phyloP scores from a whole-genome alignment of 306 rosid genomes.

The Argentina anserina region DNA sequence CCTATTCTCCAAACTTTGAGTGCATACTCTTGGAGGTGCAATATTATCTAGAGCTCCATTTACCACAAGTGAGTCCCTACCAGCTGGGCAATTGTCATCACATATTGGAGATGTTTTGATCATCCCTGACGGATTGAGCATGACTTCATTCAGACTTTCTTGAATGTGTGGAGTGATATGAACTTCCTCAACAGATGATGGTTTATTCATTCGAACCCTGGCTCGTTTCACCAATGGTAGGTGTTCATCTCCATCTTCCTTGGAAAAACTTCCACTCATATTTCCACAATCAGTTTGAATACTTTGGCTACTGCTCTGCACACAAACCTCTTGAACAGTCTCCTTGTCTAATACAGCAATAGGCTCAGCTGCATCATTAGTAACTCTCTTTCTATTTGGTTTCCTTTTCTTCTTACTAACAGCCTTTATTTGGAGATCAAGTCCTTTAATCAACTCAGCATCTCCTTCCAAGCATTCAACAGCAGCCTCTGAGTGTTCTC shows the following conservation, averaged over 20 bases:
- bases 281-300: slow-evolving; percentile 44
- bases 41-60: slow-evolving; percentile 39
- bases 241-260: slow-evolving; percentile 91
- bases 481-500: slow-evolving; percentile 47
- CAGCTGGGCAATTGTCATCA: slow-evolving; percentile 40
- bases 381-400: slow-evolving; percentile 64
- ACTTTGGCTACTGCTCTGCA: slow-evolving; percentile 42
- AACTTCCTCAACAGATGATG: slow-evolving; percentile 49
- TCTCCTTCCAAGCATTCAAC: slow-evolving; percentile 57
- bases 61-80: slow-evolving; percentile 32
- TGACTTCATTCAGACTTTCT: slow-evolving; percentile 49
- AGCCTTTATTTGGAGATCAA: slow-evolving; percentile 61
- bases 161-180: slow-evolving; percentile 34
- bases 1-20: slow-evolving; percentile 35
- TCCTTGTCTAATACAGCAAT: slow-evolving; percentile 44
- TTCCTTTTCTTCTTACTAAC: slow-evolving; percentile 82
- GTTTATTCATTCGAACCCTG: slow-evolving; percentile 86
- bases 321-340: slow-evolving; percentile 28
- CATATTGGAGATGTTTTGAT: slow-evolving; percentile 35
- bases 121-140: slow-evolving; percentile 27
- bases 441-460: slow-evolving; percentile 51
- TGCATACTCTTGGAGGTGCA: slow-evolving; percentile 44
- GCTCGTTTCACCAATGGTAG: slow-evolving; percentile 90
- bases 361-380: slow-evolving; percentile 44
- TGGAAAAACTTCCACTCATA: slow-evolving; percentile 42